Base-by-base conservation (phyloP, 805 yeast genomes). In the Candida oleophila region DNA sequence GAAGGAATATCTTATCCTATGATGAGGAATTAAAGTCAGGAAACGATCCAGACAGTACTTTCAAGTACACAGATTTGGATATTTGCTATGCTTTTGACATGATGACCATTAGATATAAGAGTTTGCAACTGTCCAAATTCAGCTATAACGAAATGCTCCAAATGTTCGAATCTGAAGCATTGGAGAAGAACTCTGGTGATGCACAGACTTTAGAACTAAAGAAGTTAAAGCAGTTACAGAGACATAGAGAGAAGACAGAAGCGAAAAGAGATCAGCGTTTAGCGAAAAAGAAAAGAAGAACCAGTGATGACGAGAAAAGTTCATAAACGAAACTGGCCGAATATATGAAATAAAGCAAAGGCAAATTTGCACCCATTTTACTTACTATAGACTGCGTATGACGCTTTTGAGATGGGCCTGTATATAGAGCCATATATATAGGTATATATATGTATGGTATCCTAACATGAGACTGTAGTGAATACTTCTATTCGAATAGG, bases 21-120 rank as follows among this genome's bases (percentile, higher is more conserved):
- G 46, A 43, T 14, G 41, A 37, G 3, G 46, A 43, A 36, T 22
- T 37, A 2, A 42, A 36, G n/a, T 32, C 12, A 15, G 36, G 40
- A 12, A 36, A 14, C 22, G 9, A 16, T 9, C 14, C 45, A 14
- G 45, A 12, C 9, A 36, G 12, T 16, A 18, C 22, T 5, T 47
- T 15, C 47, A 49, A 42, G 3, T 67, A 61, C 41, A 61, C 60
- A 19, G 68, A 70, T n/a, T 43, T 71, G 46, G 63, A 68, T 16
- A 60, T 70, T 12, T 62, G 73, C 40, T 71, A 64, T 53, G 76
- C 75, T 1, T 69, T 63, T 49, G 77, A 73, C 53, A 53, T 62
- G 48, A 68, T 71, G 69, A 64, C 57, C 30, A 54, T 70, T 4
- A 53, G 66, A 22, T 59, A 60, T 49, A 56, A 56, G 12, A 53